Evolutionary conservation across 306 rosid species (phyloP).

Genomic region (Boehmeria nivea): DNA sequence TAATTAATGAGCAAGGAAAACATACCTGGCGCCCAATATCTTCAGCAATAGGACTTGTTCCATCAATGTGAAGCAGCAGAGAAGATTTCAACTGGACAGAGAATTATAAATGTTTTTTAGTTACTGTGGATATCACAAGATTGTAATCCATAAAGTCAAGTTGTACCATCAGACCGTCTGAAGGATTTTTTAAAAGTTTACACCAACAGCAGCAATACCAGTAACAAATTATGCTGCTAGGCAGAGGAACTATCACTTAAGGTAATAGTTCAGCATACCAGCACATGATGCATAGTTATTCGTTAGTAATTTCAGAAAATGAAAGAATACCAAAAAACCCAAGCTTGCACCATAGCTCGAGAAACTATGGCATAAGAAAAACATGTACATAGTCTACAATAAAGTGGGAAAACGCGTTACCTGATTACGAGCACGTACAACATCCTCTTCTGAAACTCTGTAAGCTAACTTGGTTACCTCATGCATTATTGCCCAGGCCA

Average conservation of each 20-base stretch:
- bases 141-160: neutral
- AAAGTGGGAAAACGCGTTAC: conserved; percentile 22
- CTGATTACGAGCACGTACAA: conserved; percentile 86
- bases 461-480: conserved; percentile 74
- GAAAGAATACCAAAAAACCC: neutral
- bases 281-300: neutral
- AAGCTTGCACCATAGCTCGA: too few species aligned
- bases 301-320: neutral
- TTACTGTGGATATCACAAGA: neutral
- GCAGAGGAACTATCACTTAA: neutral
- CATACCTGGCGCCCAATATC: conserved; percentile 93
- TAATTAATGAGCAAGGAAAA: conserved; percentile 6
- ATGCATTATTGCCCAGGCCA: conserved; percentile 80
- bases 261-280: neutral
- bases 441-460: conserved; percentile 79
- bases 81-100: conserved; percentile 77
- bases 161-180: neutral
- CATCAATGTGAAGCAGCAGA: conserved; percentile 80
- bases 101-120: conserved; percentile 4
- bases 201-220: too few species aligned
- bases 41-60: conserved; percentile 85
- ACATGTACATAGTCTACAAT: neutral
- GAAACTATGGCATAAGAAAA: neutral
- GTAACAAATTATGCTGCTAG: too few species aligned
- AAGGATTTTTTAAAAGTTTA: too few species aligned